Evolutionary conservation across 2,329 filamentous ascomycete genomes (phyloP).

Genomic region (Aspergillus awamori): DNA sequence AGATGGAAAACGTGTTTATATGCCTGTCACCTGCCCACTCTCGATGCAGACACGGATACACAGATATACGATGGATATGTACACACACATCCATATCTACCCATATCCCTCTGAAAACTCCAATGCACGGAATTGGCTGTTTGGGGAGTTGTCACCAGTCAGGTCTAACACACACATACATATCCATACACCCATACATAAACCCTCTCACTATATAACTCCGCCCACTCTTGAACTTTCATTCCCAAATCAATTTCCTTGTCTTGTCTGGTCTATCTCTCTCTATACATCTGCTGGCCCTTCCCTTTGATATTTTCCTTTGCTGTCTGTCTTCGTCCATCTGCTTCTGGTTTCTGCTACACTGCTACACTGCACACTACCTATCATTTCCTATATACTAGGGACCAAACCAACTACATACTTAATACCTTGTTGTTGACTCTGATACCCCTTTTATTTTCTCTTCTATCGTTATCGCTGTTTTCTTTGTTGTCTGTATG

Average conservation of each 20-base stretch:
- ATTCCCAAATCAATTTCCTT: neutral
- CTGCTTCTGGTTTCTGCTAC: neutral
- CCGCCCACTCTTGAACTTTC: neutral
- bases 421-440: neutral
- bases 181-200: neutral
- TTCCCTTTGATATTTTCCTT: neutral
- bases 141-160: too few species aligned
- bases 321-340: neutral
- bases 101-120: too few species aligned
- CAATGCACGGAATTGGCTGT: too few species aligned
- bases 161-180: neutral
- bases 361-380: neutral
- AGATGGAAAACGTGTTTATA: too few species aligned
- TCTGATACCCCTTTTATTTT: neutral
- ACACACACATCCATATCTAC: too few species aligned
- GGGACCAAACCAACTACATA: neutral
- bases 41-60: too few species aligned
- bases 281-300: neutral
- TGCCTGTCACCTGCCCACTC: too few species aligned
- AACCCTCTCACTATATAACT: too few species aligned
- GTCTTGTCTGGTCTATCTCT: neutral
- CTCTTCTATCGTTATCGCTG: neutral
- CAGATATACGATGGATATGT: too few species aligned
- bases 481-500: neutral
- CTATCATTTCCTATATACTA: neutral